Base-by-base conservation (phyloP, 768 basidiomycete species). In the Mycena epipterygia region DNA sequence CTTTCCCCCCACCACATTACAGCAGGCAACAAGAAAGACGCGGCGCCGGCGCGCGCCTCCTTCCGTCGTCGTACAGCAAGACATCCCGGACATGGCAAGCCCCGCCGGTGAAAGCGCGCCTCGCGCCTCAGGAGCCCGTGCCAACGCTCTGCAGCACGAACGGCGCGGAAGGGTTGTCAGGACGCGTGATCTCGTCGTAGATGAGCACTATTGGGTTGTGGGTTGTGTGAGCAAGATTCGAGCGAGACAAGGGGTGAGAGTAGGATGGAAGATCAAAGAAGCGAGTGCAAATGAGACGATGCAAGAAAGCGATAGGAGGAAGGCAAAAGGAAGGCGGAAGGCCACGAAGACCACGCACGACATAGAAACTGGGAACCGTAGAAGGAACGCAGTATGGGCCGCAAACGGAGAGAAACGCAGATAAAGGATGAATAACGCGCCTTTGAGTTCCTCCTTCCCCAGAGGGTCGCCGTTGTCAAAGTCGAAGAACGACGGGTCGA, bases 401-500 rank as follows among this genome's bases (percentile, higher is more conserved):
- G 23, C 29, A 37, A 71, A 41, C 35, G 44, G 30, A 53, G 2
- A 16, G 19, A 17, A 4, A n/a, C 23, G 6, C 16, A 29, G n/a
- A n/a, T 14, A 30, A 25, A 46, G 42, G 8, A 30, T 8, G 19
- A 5, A 29, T 21, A 17, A 60, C 75, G 17, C 44, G 90, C 92
- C 88, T 87, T 94, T 94, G 55, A 94, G 79, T 65, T 89, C 84
- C 73, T 93, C 92, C 75, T 91, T 94, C 21, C 87, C 84, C 66
- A 91, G 74, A 14, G 89, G 84, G 64, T 89, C 85, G 1, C 91
- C 91, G 64, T 90, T 89, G 73, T 95, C 94, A 76, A 95, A 95
- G 73, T 95, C 90, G 75, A 95, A 95, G 81, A 95, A 95, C 1
- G 88, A 88, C 0, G 94, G 90, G 60, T 94, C 90, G 35, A 94